A percentile compares a stretch with the other conserved stretches of the same genome.
Evolutionary conservation across 768 basidiomycete genomes (phyloP).

Genomic region (Imleria badia): DNA sequence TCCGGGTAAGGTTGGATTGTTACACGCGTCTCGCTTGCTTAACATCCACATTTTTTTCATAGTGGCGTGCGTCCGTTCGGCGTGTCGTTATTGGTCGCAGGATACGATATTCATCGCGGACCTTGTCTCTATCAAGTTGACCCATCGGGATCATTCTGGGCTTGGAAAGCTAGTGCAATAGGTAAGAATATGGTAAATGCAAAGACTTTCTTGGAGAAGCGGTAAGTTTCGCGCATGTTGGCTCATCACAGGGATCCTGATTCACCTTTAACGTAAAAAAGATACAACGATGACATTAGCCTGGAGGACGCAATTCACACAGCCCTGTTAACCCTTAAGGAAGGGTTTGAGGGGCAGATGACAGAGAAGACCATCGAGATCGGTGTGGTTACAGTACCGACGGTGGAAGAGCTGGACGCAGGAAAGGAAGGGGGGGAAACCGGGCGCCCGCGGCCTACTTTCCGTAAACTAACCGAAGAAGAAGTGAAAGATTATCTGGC

Average conservation of each 20-base stretch:
- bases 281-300: constrained; percentile 99
- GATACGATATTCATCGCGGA: constrained; percentile 94
- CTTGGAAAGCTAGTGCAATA: constrained; percentile 99
- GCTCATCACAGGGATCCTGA: constrained; percentile 16
- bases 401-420: constrained; percentile 52
- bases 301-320: constrained; percentile 99
- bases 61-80: constrained; percentile 99
- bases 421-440: constrained; percentile 69
- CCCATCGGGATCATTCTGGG: constrained; percentile 99
- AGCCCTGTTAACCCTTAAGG: constrained; percentile 94
- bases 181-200: constrained; percentile 99
- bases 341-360: constrained; percentile 99
- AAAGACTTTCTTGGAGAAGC: constrained; percentile 98
- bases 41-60: constrained; percentile 37
- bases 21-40: constrained; percentile 25
- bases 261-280: constrained; percentile 45
- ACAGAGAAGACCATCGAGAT: constrained; percentile 99
- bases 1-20: constrained; percentile 68
- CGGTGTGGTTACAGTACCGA: constrained; percentile 91
- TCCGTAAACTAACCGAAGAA: constrained; percentile 94
- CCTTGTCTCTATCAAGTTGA: constrained; percentile 99
- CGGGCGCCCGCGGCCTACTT: constrained; percentile 78
- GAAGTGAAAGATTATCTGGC: constrained; percentile 96
- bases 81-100: constrained; percentile 94
- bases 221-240: constrained; percentile 52